Evolutionary conservation across 495 filamentous ascomycete genomes (phyloP).

Genomic region (Pyronema omphalodes): DNA sequence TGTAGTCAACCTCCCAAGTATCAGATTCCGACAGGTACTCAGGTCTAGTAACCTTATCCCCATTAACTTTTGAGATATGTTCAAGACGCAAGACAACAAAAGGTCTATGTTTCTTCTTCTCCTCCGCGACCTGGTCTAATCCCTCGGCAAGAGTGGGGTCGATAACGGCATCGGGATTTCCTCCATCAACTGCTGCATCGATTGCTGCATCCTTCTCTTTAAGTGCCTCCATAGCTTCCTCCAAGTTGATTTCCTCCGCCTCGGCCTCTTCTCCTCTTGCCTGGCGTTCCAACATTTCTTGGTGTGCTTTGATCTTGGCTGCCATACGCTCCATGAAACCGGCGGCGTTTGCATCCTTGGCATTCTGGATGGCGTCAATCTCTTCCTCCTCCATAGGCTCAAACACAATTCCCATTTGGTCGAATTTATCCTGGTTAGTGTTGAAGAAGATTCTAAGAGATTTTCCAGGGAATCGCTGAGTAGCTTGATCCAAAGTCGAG

Average conservation of each 20-base stretch:
- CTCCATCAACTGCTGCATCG: slow-evolving; percentile 12
- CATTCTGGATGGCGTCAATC: slow-evolving; percentile 54
- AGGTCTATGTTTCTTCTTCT: neutral
- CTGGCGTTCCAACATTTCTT: slow-evolving; percentile 5
- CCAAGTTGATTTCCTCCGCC: slow-evolving; percentile 3
- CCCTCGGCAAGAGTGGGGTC: neutral
- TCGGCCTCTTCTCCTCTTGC: slow-evolving; percentile 1
- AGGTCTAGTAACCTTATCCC: slow-evolving; percentile 41
- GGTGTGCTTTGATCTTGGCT: slow-evolving; percentile 1
- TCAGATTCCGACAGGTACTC: slow-evolving; percentile 31
- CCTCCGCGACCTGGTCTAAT: neutral
- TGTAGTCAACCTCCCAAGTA: slow-evolving; percentile 61
- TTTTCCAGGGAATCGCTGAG: slow-evolving; percentile 46
- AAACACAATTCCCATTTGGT: slow-evolving; percentile 77
- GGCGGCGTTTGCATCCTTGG: slow-evolving; percentile 25
- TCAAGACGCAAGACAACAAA: slow-evolving; percentile 37
- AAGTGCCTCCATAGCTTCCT: slow-evolving; percentile 11
- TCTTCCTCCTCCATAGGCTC: slow-evolving; percentile 59
- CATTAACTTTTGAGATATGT: slow-evolving; percentile 64
- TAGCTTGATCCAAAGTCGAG: slow-evolving; percentile 53
- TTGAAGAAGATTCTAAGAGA: slow-evolving; percentile 80
- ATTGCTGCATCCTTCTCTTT: slow-evolving; percentile 11
- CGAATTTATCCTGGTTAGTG: slow-evolving; percentile 38
- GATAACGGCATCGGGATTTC: slow-evolving; percentile 19
- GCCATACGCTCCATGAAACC: slow-evolving; percentile 15